Conservation (phyloP, 768 basidiomycete genomes). For the Suillus spraguei region DNA sequence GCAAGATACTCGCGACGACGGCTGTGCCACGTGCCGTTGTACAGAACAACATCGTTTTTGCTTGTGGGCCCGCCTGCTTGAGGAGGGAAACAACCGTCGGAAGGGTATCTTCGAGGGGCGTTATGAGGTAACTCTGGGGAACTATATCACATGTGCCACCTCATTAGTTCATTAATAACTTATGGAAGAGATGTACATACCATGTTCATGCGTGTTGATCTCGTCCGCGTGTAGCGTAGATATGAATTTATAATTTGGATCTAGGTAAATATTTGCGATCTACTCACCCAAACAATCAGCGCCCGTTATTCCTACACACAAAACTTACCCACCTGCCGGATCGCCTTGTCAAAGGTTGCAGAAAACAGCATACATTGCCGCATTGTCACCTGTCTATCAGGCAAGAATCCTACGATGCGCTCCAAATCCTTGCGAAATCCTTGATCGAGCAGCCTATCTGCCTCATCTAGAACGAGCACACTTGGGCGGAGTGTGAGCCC, state of each 20-base stretch:
- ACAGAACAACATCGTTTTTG: slow-evolving; percentile 62
- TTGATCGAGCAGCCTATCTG: slow-evolving; percentile 72
- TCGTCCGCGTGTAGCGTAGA: slow-evolving; percentile 62
- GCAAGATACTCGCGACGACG: slow-evolving; percentile 40
- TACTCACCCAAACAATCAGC: slow-evolving; percentile 11
- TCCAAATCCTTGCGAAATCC: slow-evolving; percentile 72
- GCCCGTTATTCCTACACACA: too few species aligned
- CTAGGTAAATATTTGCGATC: slow-evolving; percentile 32
- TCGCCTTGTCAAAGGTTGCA: slow-evolving; percentile 74
- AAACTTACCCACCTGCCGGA: slow-evolving; percentile 46
- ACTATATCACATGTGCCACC: slow-evolving; percentile 30
- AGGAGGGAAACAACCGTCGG: slow-evolving; percentile 44
- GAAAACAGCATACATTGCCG: slow-evolving; percentile 73
- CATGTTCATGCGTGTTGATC: slow-evolving; percentile 62
- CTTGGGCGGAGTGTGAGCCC: slow-evolving; percentile 2
- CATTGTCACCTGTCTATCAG: slow-evolving; percentile 48
- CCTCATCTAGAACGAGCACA: slow-evolving; percentile 66
- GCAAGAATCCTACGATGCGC: slow-evolving; percentile 53
- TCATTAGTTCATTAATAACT: not conserved
- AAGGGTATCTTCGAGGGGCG: slow-evolving; percentile 43
- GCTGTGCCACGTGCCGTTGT: slow-evolving; percentile 65
- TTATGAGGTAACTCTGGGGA: slow-evolving; percentile 47
- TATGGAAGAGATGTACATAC: slow-evolving; percentile 27
- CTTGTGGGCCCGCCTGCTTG: slow-evolving; percentile 35
- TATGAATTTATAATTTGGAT: slow-evolving; percentile 44